phyloP scores from a whole-genome alignment of 768 basidiomycete species.

The Leccinum olivaceopallidum region DNA sequence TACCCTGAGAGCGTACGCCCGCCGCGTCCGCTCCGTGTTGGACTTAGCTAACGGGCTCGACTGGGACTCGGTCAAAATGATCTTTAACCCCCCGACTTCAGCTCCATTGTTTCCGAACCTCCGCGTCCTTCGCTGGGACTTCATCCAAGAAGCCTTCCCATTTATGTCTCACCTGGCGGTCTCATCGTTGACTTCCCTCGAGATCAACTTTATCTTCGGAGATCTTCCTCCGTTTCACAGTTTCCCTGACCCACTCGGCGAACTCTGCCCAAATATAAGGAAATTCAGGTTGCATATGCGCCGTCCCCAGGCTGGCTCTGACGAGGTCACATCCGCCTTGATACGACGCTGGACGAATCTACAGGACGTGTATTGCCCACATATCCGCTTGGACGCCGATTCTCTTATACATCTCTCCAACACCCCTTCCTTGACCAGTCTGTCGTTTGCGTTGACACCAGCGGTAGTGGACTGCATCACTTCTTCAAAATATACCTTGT shows the following conservation, averaged over 20 bases:
- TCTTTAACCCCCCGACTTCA: constrained; percentile 17
- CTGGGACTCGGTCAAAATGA: constrained; percentile 12
- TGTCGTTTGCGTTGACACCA: constrained; percentile 11
- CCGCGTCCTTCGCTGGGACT: constrained; percentile 23
- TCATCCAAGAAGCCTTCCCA: constrained; percentile 15
- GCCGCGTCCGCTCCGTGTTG: constrained; percentile 7
- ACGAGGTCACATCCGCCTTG: constrained; percentile 15
- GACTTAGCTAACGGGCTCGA: constrained; percentile 17
- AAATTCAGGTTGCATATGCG: constrained; percentile 16
- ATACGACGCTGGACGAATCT: constrained; percentile 19
- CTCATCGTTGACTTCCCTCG: constrained; percentile 17
- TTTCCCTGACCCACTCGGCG: constrained; percentile 18
- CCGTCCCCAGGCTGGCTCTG: constrained; percentile 9
- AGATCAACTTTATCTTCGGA: constrained; percentile 22
- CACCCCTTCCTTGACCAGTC: constrained; percentile 12
- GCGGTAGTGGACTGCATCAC: constrained; percentile 1
- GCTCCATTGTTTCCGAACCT: constrained; percentile 23
- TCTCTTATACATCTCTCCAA: constrained; percentile 16
- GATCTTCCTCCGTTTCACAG: constrained; percentile 19
- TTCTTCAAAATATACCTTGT: background rate
- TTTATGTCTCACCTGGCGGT: constrained; percentile 19
- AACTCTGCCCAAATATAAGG: constrained; percentile 16
- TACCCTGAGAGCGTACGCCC: constrained; percentile 6
- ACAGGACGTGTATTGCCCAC: constrained; percentile 16
- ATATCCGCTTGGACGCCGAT: constrained; percentile 14